Evolutionary conservation across 2,329 filamentous ascomycete genomes (phyloP).

Genomic region (Pezicula radicicola): DNA sequence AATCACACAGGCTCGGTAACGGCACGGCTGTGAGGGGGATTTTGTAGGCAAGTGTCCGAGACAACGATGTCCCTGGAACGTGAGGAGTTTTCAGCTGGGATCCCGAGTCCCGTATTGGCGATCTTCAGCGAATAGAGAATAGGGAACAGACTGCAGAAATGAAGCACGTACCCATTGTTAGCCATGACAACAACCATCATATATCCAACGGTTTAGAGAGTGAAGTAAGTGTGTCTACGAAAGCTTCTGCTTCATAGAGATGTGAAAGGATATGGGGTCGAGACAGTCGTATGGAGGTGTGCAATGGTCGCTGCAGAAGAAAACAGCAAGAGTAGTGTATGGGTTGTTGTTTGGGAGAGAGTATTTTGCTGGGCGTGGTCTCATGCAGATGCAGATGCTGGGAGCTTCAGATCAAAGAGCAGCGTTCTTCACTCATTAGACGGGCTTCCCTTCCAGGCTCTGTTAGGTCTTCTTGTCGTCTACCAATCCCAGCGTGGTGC

Average conservation of each 20-base stretch:
- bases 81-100: background rate
- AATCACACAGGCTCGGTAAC: background rate
- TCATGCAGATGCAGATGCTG: background rate
- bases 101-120: background rate
- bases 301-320: background rate
- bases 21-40: background rate
- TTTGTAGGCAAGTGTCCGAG: background rate
- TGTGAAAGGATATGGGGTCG: background rate
- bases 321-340: background rate
- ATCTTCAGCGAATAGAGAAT: background rate
- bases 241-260: background rate
- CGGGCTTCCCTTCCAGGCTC: background rate
- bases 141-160: slow-evolving; percentile 3
- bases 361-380: background rate
- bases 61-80: slow-evolving; percentile 1
- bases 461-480: background rate
- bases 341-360: background rate
- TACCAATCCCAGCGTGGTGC: background rate
- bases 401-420: background rate
- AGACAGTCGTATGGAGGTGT: no score
- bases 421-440: background rate
- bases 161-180: slow-evolving; percentile 25
- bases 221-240: background rate
- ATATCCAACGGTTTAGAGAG: background rate
- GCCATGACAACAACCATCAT: slow-evolving; percentile 26